Base-by-base conservation (phyloP, 176 grass and related monocot genomes). In the Poa pratensis region DNA sequence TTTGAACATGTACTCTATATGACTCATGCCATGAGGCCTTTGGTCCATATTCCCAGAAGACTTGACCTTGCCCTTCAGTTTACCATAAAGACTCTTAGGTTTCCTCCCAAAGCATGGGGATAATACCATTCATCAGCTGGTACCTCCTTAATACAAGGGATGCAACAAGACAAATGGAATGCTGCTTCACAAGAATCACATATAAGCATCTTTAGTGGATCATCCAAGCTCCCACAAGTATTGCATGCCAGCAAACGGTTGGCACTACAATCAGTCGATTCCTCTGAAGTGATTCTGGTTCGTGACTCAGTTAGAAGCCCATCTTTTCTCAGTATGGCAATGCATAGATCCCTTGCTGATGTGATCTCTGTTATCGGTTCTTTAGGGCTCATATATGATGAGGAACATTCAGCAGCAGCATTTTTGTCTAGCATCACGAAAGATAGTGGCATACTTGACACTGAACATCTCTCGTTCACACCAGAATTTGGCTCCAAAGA, bases 111-210 rank as follows among this genome's bases (percentile, higher is more conserved):
- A 95, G 80, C 96, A 98, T 63, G 63, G 27, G 61, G 64, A 63
- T 93, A 98, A 83, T 90, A 90, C 96, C 96, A 98, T n/a, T 94
- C 86, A 48, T 87, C 87, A 76, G 24, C 19, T 77, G 77, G 87
- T 67, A 83, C 28, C 34, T 80, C 74, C 42, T 84, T 61, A 46
- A 86, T 65, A 80, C 40, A 45, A 75, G 82, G 89, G 40, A n/a
- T 87, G 80, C 91, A 95, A 84, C 96, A 95, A 57, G 87, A 83
- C 40, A 92, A 63, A 86, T 98, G 96, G 83, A 92, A 98, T 89
- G 93, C 89, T 84, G 76, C 89, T 81, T 95, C 96, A 81, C 96
- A 98, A 54, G 66, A 83, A 77, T 98, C 96, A 76, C 96, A 98
- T 85, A 95, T 89, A 72, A 98, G 84, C 93, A 98, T 89, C 53